Evolutionary conservation across 2,329 filamentous ascomycete genomes (phyloP).

Genomic region (Ceratocystis papillata): DNA sequence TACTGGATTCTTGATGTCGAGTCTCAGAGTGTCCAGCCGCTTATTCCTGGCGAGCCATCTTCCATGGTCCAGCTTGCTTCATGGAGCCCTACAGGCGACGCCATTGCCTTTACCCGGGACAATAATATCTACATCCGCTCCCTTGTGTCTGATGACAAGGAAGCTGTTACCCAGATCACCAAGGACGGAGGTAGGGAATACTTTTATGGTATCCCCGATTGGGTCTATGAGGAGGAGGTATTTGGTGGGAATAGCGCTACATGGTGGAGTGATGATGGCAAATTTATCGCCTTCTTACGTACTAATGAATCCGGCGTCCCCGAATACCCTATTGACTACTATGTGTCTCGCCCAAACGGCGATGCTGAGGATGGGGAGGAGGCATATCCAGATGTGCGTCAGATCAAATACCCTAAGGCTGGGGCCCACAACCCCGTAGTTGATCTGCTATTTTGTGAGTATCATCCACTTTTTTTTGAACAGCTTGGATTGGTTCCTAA

Average conservation of each 20-base stretch:
- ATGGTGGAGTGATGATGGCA: slow-evolving; percentile 90
- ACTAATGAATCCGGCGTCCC: slow-evolving; percentile 91
- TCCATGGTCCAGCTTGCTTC: slow-evolving; percentile 69
- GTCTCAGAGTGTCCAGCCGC: slow-evolving; percentile 62
- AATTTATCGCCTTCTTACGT: slow-evolving; percentile 79
- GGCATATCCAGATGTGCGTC: slow-evolving; percentile 75
- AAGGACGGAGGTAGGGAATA: slow-evolving; percentile 75
- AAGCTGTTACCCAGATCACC: slow-evolving; percentile 59
- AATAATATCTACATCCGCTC: slow-evolving; percentile 84
- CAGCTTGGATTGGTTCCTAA: not conserved
- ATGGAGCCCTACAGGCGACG: slow-evolving; percentile 81
- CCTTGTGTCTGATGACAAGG: slow-evolving; percentile 30
- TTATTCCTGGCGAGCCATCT: slow-evolving; percentile 57
- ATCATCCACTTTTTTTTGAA: not conserved
- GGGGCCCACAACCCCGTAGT: slow-evolving; percentile 89
- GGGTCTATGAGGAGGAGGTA: slow-evolving; percentile 70
- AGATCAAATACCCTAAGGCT: slow-evolving; percentile 96
- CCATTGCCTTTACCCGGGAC: slow-evolving; percentile 75
- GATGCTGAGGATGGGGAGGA: slow-evolving; percentile 62
- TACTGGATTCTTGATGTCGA: slow-evolving; percentile 93
- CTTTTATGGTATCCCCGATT: slow-evolving; percentile 94
- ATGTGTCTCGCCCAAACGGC: slow-evolving; percentile 74
- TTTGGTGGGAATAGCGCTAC: slow-evolving; percentile 70
- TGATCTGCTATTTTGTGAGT: slow-evolving; percentile 60
- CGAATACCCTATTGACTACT: slow-evolving; percentile 88